phyloP scores from a whole-genome alignment of 441 rosid species.

The Croton setiger region DNA sequence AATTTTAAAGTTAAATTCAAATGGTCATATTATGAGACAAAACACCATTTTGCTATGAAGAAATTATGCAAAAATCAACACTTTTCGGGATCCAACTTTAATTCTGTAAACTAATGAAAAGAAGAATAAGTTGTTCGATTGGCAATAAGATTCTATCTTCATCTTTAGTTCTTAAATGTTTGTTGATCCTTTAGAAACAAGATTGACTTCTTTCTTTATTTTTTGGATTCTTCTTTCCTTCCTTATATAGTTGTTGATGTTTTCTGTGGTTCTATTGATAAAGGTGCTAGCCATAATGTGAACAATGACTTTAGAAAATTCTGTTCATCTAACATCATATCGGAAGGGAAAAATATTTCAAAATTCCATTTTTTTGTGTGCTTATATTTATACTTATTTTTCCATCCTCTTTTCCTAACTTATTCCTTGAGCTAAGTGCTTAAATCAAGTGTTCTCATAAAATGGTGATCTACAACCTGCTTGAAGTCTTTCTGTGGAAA shows the following conservation, averaged over 20 bases:
- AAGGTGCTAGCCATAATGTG: neutral
- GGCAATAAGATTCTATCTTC: neutral
- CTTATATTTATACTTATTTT: constrained; percentile 2
- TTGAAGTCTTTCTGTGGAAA: constrained; percentile 4
- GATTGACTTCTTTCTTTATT: neutral
- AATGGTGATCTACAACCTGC: constrained; percentile 3
- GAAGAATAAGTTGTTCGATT: neutral
- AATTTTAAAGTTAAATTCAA: neutral
- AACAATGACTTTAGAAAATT: neutral
- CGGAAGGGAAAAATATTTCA: neutral
- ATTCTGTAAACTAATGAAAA: neutral
- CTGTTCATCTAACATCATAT: neutral
- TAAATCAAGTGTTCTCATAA: neutral
- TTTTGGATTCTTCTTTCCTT: neutral
- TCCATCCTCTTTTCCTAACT: neutral
- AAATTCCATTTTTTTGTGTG: neutral
- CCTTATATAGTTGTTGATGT: neutral
- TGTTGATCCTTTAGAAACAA: neutral
- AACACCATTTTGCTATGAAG: neutral
- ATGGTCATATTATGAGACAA: neutral
- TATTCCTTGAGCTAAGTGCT: neutral
- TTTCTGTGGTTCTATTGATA: neutral
- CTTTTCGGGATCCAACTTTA: neutral
- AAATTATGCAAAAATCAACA: neutral
- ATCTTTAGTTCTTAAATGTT: neutral